Base-by-base conservation (phyloP, 352 stramenopile species). In the Blastocystis sp. region DNA sequence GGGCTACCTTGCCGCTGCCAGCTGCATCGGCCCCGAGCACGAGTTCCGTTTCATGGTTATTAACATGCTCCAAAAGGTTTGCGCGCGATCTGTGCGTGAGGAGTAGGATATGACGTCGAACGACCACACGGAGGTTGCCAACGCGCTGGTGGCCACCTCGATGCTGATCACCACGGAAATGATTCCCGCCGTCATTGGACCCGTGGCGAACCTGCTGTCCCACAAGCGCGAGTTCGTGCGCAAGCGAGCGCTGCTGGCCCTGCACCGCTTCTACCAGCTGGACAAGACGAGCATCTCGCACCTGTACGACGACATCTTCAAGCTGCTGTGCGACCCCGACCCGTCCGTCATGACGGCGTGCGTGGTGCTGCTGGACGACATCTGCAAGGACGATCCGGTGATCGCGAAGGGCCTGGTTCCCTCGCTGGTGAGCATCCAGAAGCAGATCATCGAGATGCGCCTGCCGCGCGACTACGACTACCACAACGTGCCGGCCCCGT, bases 1-100 rank as follows among this genome's bases (percentile, higher is more conserved):
- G 34, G 89, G 89, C 19, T 91, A 71, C 93, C 92, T 91, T 63
- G 48, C 60, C 28, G 89, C 89, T 79, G 89, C 91, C n/a, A 92
- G 98, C 74, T 98, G 96, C 90, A 92, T 99, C 24, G 96, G 94
- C 24, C 97, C 97, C 2, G 96, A 97, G 52, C 96, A 99, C 91
- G 96, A 99, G 91, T 99, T 99, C 91, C 94, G 97, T 78, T 99
- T 99, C 92, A 99, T 99, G 97, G 95, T 99, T 52, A 97, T 99
- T 60, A 99, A 99, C 91, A 96, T 99, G 92, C 94, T 99, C 91
- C 96, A 99, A 92, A 91, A 94, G 89, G 94, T 97, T 77, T 89
- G 21, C 17, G 68, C 66, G 4, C n/a, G 4, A 3, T 42, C 21
- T 45, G 14, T 7, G 1, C 1, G 9, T 76, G 17, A 69, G 7